Conservation (phyloP, 2,329 filamentous ascomycete species). For the Aspergillus tanneri region DNA sequence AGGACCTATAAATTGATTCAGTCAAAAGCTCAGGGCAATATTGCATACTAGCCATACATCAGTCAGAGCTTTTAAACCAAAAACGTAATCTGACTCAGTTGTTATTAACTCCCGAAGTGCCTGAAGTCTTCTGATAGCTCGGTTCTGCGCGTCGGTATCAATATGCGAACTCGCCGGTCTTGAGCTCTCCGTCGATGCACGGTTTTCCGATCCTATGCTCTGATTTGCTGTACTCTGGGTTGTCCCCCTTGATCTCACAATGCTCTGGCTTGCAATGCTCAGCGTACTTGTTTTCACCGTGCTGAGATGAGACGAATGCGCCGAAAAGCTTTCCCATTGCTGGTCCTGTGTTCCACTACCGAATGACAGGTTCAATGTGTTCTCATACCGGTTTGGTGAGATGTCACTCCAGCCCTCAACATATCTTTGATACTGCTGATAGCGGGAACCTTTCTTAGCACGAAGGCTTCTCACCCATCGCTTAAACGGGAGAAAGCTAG, state of each 20-base stretch:
- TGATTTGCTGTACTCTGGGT: constrained; percentile 59
- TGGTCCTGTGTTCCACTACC: constrained; percentile 26
- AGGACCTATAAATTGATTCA: constrained; percentile 60
- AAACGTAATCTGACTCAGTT: constrained; percentile 86
- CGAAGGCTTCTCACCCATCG: constrained; percentile 43
- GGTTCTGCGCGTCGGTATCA: constrained; percentile 69
- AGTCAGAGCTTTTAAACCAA: constrained; percentile 79
- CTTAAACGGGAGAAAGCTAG: constrained; percentile 31
- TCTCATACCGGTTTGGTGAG: constrained; percentile 17
- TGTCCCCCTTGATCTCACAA: constrained; percentile 59
- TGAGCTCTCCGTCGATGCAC: constrained; percentile 61
- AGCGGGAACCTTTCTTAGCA: constrained; percentile 22
- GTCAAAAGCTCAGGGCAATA: constrained; percentile 1
- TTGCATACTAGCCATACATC: constrained; percentile 58
- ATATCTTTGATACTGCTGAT: constrained; percentile 23
- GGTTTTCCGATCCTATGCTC: constrained; percentile 62
- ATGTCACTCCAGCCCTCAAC: constrained; percentile 41
- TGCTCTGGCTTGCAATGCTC: constrained; percentile 71
- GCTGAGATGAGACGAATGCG: constrained; percentile 77
- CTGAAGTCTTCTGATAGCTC: constrained; percentile 72
- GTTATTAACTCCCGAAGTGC: constrained; percentile 81
- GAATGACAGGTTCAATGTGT: constrained; percentile 14
- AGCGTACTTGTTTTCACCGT: constrained; percentile 77
- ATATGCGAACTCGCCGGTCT: constrained; percentile 47
- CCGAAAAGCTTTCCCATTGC: constrained; percentile 65